These are phyloP conservation scores for Umbilicus rupestris DNA, from an alignment of 164 flowering plant species.

Conservation along the genomic window DNA sequence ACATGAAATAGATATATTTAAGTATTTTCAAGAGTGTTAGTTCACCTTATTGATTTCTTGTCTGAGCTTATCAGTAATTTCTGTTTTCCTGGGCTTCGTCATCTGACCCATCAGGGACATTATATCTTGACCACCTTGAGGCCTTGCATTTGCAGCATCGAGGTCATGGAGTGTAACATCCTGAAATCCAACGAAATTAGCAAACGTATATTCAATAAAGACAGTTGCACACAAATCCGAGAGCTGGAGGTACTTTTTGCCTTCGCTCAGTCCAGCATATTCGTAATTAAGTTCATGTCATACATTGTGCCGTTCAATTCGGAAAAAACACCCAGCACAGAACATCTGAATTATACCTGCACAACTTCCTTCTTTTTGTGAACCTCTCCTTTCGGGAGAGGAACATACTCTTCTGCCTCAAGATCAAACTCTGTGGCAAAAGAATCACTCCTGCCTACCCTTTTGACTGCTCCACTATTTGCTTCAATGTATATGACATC, in stretches of 20 bases:
- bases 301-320: background rate
- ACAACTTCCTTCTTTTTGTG: constrained; percentile 98
- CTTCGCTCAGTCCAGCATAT: background rate
- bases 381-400: constrained; percentile 99
- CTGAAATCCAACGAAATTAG: constrained; percentile 16
- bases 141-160: constrained; percentile 50
- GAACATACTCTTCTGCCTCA: constrained; percentile 99
- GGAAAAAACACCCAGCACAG: background rate
- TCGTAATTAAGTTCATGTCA: background rate
- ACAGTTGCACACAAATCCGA: background rate
- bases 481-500: constrained; percentile 97
- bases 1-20: background rate
- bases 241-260: background rate
- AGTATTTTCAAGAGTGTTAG: background rate
- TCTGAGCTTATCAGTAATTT: constrained; percentile 89
- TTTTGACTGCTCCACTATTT: constrained; percentile 97
- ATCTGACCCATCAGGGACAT: constrained; percentile 55
- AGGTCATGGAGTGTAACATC: constrained; percentile 48
- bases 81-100: constrained; percentile 97
- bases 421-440: constrained; percentile 98
- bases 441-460: constrained; percentile 98
- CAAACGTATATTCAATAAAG: background rate
- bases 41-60: constrained; percentile 89
- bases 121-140: constrained; percentile 47
- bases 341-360: constrained; percentile 41